These are phyloP conservation scores for Aspergillus fumigatiaffinis DNA, from an alignment of 2,329 filamentous ascomycete genomes.

Conservation along the genomic window DNA sequence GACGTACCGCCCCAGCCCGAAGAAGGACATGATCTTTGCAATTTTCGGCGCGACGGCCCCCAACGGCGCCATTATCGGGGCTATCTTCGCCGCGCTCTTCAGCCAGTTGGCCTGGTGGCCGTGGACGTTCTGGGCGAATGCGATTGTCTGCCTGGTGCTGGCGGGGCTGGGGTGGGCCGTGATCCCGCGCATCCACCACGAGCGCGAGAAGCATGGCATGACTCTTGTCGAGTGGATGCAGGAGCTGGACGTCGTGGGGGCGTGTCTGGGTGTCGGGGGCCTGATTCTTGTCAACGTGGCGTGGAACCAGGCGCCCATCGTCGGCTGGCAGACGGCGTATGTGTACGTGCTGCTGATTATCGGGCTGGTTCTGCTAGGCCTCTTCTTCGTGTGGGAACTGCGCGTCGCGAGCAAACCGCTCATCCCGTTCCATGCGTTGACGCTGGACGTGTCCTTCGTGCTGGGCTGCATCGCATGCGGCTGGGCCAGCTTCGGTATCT, in stretches of 20 bases:
- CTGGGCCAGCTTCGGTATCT: slow-evolving; percentile 41
- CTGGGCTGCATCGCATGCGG: slow-evolving; percentile 39
- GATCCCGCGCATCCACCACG: slow-evolving; percentile 1
- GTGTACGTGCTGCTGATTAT: slow-evolving; percentile 54
- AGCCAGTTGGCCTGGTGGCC: slow-evolving; percentile 45
- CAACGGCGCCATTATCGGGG: slow-evolving; percentile 37
- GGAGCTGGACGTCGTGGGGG: slow-evolving; percentile 38
- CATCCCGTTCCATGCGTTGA: slow-evolving; percentile 50
- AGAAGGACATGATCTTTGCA: slow-evolving; percentile 57
- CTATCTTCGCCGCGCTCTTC: slow-evolving; percentile 34
- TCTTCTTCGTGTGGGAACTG: slow-evolving; percentile 52
- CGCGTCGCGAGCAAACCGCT: slow-evolving; percentile 42
- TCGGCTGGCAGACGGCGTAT: slow-evolving; percentile 54
- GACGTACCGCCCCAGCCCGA: slow-evolving; percentile 50
- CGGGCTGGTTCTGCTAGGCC: slow-evolving; percentile 49
- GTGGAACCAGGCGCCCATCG: slow-evolving; percentile 59
- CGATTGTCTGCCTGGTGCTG: slow-evolving; percentile 24
- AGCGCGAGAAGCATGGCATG: not conserved
- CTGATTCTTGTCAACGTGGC: slow-evolving; percentile 62
- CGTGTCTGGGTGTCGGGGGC: slow-evolving; percentile 46
- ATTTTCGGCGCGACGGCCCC: slow-evolving; percentile 46
- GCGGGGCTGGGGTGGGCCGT: slow-evolving; percentile 25
- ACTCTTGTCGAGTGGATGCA: slow-evolving; percentile 3
- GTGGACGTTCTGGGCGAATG: slow-evolving; percentile 46
- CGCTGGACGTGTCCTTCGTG: slow-evolving; percentile 29